Evolutionary conservation across 352 stramenopile species (phyloP).

Genomic region (Lagenidium giganteum): DNA sequence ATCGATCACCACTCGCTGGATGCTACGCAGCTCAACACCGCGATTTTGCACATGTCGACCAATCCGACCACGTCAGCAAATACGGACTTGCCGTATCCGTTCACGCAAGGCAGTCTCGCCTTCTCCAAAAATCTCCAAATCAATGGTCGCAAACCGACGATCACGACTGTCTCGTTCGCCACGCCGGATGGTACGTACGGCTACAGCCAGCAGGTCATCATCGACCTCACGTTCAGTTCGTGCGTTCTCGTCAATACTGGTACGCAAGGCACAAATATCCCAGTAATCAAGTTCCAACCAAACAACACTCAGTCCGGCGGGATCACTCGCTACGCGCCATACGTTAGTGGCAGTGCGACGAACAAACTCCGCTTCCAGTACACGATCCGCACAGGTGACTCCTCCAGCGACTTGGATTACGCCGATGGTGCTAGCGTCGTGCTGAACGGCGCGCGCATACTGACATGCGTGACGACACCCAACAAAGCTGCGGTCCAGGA

Average conservation of each 20-base stretch:
- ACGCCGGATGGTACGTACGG: slow-evolving; percentile 59
- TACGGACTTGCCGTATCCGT: slow-evolving; percentile 61
- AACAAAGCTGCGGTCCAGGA: slow-evolving; percentile 31
- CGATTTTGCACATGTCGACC: slow-evolving; percentile 58
- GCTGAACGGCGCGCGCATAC: slow-evolving; percentile 61
- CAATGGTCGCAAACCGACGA: slow-evolving; percentile 60
- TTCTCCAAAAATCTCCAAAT: slow-evolving; percentile 66
- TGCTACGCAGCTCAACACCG: slow-evolving; percentile 30
- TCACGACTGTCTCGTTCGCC: slow-evolving; percentile 43
- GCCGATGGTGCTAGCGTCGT: slow-evolving; percentile 42
- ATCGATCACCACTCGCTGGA: slow-evolving; percentile 81
- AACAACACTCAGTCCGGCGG: slow-evolving; percentile 26
- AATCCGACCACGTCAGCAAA: slow-evolving; percentile 64
- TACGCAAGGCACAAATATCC: slow-evolving; percentile 17
- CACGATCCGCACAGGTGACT: slow-evolving; percentile 66
- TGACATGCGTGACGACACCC: slow-evolving; percentile 49
- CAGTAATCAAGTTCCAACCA: slow-evolving; percentile 52
- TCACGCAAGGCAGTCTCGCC: slow-evolving; percentile 55
- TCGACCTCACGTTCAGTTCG: slow-evolving; percentile 63
- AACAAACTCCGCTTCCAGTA: slow-evolving; percentile 68
- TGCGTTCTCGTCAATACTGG: slow-evolving; percentile 49
- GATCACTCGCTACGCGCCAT: slow-evolving; percentile 56
- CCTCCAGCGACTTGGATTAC: slow-evolving; percentile 60
- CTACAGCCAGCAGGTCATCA: slow-evolving; percentile 46
- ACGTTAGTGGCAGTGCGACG: slow-evolving; percentile 47